Conservation (phyloP, 176 grass and related monocot genomes). For the Poa pratensis region DNA sequence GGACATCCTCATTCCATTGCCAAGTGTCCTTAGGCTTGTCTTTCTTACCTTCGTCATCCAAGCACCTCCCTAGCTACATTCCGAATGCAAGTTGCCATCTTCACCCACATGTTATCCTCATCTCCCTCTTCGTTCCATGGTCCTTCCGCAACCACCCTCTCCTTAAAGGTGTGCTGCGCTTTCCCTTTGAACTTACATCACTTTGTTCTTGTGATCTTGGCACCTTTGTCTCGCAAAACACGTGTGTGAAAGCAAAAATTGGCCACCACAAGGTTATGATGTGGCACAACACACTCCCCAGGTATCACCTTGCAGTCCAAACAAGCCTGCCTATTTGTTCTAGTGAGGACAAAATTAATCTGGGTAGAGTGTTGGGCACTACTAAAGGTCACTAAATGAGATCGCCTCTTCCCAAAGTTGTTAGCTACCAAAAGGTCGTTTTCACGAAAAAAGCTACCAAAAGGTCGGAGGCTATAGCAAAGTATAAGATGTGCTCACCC, state of each 20-base stretch:
- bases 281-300: background rate
- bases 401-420: conserved; percentile 12
- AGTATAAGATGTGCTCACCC: background rate
- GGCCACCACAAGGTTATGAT: background rate
- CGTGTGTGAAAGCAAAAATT: background rate
- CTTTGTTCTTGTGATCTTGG: background rate
- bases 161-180: background rate
- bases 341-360: conserved; percentile 4
- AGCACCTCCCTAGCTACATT: background rate
- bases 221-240: background rate
- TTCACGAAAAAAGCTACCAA: background rate
- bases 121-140: background rate
- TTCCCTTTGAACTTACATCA: background rate
- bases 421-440: background rate
- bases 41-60: background rate
- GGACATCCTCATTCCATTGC: background rate
- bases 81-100: background rate
- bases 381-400: conserved; percentile 1
- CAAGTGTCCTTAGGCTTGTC: background rate
- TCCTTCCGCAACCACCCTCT: background rate
- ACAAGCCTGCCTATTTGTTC: background rate
- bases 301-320: conserved; percentile 27
- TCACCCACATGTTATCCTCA: background rate
- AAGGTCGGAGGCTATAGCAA: background rate
- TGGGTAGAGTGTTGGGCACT: background rate